Percentiles rank a stretch among this genome's conserved stretches.
Evolutionary conservation across 805 yeast species (phyloP).

Genomic region (Lipomyces spencermartinsiae): DNA sequence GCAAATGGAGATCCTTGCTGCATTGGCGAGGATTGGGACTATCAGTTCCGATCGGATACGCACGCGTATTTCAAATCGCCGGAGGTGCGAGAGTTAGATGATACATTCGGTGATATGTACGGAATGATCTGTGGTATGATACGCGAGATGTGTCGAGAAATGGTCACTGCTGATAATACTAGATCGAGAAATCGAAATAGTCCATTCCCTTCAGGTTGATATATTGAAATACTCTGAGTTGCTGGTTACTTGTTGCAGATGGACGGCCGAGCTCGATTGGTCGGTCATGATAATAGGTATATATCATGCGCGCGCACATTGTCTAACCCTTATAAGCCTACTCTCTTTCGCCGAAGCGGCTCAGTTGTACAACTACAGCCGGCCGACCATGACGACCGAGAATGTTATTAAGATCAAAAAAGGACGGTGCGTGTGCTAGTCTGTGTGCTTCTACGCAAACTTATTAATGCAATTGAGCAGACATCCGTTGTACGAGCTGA

Average conservation of each 20-base stretch:
- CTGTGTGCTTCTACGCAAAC: background rate
- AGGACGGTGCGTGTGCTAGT: slow-evolving; percentile 45
- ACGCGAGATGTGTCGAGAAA: background rate
- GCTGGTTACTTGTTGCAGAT: slow-evolving; percentile 39
- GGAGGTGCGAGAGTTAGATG: slow-evolving; percentile 47
- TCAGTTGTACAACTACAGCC: slow-evolving; percentile 41
- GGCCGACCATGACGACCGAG: slow-evolving; percentile 47
- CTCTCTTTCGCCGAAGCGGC: slow-evolving; percentile 49
- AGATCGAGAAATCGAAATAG: slow-evolving; percentile 50
- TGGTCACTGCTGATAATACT: slow-evolving; percentile 34
- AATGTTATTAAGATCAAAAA: slow-evolving; percentile 46
- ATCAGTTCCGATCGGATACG: slow-evolving; percentile 50
- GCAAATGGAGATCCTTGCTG: slow-evolving; percentile 9
- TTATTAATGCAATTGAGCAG: slow-evolving; percentile 36
- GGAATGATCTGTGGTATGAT: slow-evolving; percentile 44
- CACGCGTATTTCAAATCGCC: slow-evolving; percentile 50
- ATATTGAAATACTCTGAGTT: slow-evolving; percentile 31
- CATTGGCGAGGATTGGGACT: slow-evolving; percentile 45
- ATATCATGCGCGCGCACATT: background rate
- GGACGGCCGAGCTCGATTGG: slow-evolving; percentile 50
- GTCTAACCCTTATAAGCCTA: slow-evolving; percentile 33
- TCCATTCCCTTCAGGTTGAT: slow-evolving; percentile 45
- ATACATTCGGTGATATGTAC: slow-evolving; percentile 52
- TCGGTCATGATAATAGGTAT: background rate
- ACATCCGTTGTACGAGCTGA: slow-evolving; percentile 55